Percentiles rank a stretch among this genome's conserved stretches.
These are phyloP conservation scores for Phytophthora lateralis DNA, from an alignment of 352 stramenopile genomes.

Conservation along the genomic window DNA sequence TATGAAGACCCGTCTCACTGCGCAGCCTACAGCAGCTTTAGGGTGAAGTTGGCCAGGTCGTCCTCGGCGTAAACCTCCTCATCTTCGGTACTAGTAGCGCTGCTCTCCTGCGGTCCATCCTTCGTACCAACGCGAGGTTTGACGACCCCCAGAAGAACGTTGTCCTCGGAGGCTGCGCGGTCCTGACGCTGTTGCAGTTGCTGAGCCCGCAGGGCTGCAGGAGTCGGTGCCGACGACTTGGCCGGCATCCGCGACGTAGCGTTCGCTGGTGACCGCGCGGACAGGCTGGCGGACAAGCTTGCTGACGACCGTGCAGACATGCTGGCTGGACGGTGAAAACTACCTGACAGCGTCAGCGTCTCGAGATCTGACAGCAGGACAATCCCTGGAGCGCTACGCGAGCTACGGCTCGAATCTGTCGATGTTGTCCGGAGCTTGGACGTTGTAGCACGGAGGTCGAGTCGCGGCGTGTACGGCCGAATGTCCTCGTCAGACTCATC, in stretches of 20 bases:
- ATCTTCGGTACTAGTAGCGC: conserved; percentile 39
- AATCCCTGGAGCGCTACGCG: conserved; percentile 48
- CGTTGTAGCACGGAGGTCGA: conserved; percentile 24
- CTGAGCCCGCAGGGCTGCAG: conserved; percentile 13
- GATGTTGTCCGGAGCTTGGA: conserved; percentile 58
- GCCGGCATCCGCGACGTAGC: conserved; percentile 10
- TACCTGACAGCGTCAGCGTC: conserved; percentile 61
- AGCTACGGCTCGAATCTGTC: conserved; percentile 41
- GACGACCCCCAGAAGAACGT: conserved; percentile 35
- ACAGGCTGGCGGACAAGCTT: conserved; percentile 19
- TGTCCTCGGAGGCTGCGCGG: conserved; percentile 65
- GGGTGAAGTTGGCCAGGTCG: conserved; percentile 79
- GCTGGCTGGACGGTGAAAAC: conserved; percentile 43
- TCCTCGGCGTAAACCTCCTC: conserved; percentile 61
- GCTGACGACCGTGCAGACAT: conserved; percentile 29
- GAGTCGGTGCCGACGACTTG: conserved; percentile 25
- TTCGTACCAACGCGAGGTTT: conserved; percentile 24
- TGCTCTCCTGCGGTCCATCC: conserved; percentile 33
- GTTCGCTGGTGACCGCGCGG: conserved; percentile 16
- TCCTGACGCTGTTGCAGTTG: conserved; percentile 41
- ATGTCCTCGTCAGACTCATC: conserved; percentile 30
- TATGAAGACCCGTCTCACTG: conserved; percentile 9
- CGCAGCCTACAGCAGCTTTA: conserved; percentile 44
- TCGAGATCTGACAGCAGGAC: conserved; percentile 74
- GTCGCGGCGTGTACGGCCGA: conserved; percentile 14